These are phyloP conservation scores for Fagopyrum esculentum DNA, from an alignment of 148 eudicot genomes.

Conservation along the genomic window DNA sequence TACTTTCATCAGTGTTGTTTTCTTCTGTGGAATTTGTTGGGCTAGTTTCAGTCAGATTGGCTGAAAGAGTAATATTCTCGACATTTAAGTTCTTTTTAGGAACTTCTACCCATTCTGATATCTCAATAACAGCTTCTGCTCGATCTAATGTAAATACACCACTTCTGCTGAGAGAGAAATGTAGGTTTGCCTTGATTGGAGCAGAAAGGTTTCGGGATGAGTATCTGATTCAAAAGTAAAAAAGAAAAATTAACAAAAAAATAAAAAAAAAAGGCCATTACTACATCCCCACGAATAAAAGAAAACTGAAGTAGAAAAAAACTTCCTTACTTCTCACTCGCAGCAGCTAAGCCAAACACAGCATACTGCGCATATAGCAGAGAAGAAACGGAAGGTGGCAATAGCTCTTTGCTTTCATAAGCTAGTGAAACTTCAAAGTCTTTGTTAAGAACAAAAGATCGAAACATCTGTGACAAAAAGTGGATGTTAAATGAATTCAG, in stretches of 20 bases:
- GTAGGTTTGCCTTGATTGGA: slow-evolving; percentile 89
- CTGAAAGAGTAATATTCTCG: slow-evolving; percentile 48
- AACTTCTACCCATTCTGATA: slow-evolving; percentile 95
- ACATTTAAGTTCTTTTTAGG: slow-evolving; percentile 71
- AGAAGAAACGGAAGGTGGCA: slow-evolving; percentile 77
- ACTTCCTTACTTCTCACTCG: slow-evolving; percentile 67
- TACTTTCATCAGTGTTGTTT: slow-evolving; percentile 25
- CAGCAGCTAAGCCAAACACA: slow-evolving; percentile 72
- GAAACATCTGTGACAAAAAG: slow-evolving; percentile 54
- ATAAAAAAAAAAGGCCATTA: not conserved
- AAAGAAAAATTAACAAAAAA: slow-evolving; percentile 9
- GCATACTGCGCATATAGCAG: slow-evolving; percentile 60
- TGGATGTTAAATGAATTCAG: not conserved
- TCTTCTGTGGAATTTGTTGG: slow-evolving; percentile 44
- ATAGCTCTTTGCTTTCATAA: slow-evolving; percentile 57
- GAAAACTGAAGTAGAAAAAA: not conserved
- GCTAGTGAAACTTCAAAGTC: slow-evolving; percentile 84
- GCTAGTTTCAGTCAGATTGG: slow-evolving; percentile 33
- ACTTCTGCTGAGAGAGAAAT: slow-evolving; percentile 88
- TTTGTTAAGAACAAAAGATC: slow-evolving; percentile 66
- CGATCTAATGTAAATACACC: slow-evolving; percentile 76
- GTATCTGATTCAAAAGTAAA: slow-evolving; percentile 39
- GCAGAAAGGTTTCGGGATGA: slow-evolving; percentile 78
- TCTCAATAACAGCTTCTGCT: slow-evolving; percentile 89
- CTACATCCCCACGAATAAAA: not conserved